A percentile compares a stretch with the other conserved stretches of the same genome.
Evolutionary conservation across 1,284 basidiomycete genomes (phyloP).

Genomic region (Rhodotorula sp.): DNA sequence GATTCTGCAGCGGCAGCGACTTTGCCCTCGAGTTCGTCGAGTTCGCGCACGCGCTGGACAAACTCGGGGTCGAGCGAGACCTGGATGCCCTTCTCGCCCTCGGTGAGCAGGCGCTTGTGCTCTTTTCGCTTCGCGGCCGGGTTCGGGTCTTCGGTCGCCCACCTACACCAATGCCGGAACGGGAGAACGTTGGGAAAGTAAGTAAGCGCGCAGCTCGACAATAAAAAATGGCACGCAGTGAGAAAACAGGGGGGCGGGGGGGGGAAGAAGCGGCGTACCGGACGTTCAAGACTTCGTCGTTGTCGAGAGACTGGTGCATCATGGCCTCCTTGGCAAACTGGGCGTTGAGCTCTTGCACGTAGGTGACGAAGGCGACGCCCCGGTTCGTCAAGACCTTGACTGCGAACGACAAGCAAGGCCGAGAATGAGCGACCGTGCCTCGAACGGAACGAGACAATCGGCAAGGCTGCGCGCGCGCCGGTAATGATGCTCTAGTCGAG

Average conservation of each 20-base stretch:
- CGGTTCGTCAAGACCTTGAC: constrained; percentile 91
- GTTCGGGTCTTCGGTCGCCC: constrained; percentile 96
- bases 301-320: constrained; percentile 96
- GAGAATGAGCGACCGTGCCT: background rate
- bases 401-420: constrained; percentile 44
- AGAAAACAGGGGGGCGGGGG: background rate
- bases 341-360: constrained; percentile 77
- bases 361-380: constrained; percentile 96
- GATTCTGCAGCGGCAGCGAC: constrained; percentile 18
- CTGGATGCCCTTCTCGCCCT: constrained; percentile 76
- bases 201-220: background rate
- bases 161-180: constrained; percentile 48
- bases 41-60: constrained; percentile 67
- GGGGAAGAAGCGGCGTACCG: constrained; percentile 53
- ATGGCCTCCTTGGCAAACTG: constrained; percentile 99
- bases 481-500: background rate
- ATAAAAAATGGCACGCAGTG: background rate
- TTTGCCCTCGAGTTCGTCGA: constrained; percentile 46
- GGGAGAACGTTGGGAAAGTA: background rate
- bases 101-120: constrained; percentile 71
- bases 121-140: constrained; percentile 80
- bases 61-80: constrained; percentile 73
- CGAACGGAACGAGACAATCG: background rate
- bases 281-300: constrained; percentile 96
- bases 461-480: background rate